Evolutionary conservation across 208 protist genomes (phyloP), one percentile per base, ranked within the genome.

Genomic region (Crithidia brevicula): DNA sequence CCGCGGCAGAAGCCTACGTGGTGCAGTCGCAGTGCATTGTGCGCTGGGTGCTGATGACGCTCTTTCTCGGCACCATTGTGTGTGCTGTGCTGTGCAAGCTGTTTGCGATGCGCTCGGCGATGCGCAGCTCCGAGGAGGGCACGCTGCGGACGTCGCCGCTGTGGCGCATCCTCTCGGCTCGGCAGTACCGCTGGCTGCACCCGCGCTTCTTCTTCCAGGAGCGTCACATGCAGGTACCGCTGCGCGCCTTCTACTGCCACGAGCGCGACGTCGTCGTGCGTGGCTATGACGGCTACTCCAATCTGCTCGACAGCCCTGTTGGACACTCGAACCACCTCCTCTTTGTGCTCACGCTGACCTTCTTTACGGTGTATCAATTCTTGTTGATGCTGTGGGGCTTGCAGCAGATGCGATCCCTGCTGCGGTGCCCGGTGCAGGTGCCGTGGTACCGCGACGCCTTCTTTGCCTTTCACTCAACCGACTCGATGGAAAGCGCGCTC

Each of bases 191-290:
- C 22, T 92, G 76, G 76, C 73, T 91, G 34, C 86, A 95, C 69
- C 85, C 86, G 2, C 86, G 89, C 43, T 74, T 85, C 38, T 71
- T 83, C 51, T 77, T 79, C 25, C 46, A 69, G 53, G 80, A 91
- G 60, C 77, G 77, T 0, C 86, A 95, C 65, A 62, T 75, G 38
- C 67, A 87, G 47, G 43, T 93, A 18, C 89, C 89, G 15, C 62
- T 91, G 63, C 86, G 89, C 42, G 72, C 81, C 11, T 95, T 95
- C 65, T 91, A 95, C 67, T 95, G 86, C 72, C 77, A 62, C 42
- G 84, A 95, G 70, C 64, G 71, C 11, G 89, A 95, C 60, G 75
- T 82, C 13, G 30, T 91, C 22, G 70, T 95, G 67, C 69, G 70
- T 8, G 62, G 84, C 47, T 95, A 88, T 72, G 89, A 95, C 70